A percentile compares a stretch with the other conserved stretches of the same genome.
phyloP scores from a whole-genome alignment of 1,284 basidiomycete genomes.

The Trametes polyzona region DNA sequence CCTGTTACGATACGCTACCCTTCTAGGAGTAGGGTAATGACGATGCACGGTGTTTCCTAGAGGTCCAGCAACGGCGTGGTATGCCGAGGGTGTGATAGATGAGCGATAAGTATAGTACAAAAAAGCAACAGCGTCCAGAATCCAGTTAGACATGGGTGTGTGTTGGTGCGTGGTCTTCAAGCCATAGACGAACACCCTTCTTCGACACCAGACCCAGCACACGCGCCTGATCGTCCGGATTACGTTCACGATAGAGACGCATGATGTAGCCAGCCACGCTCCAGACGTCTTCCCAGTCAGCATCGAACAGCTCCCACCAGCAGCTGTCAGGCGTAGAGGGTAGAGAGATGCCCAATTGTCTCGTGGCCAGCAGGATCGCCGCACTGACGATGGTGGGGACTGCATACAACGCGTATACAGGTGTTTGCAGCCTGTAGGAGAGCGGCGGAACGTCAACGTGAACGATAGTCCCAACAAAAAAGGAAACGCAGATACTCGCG shows the following conservation, averaged over 20 bases:
- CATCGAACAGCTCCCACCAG: slow-evolving; percentile 92
- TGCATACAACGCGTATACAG: slow-evolving; percentile 86
- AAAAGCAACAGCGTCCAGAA: not conserved
- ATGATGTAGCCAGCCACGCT: slow-evolving; percentile 79
- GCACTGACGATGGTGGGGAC: slow-evolving; percentile 89
- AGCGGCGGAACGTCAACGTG: slow-evolving; percentile 18
- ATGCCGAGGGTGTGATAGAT: not conserved
- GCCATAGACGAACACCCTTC: slow-evolving; percentile 73
- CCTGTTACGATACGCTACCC: slow-evolving; percentile 21
- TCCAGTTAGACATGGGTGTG: not conserved
- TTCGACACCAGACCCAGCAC: slow-evolving; percentile 64
- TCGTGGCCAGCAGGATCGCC: slow-evolving; percentile 77
- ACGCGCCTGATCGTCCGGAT: slow-evolving; percentile 42
- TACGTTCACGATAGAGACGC: slow-evolving; percentile 67
- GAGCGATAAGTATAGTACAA: not conserved
- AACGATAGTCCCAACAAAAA: slow-evolving; percentile 15
- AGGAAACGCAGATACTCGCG: slow-evolving; percentile 54
- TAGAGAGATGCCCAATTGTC: slow-evolving; percentile 71
- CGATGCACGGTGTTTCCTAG: slow-evolving; percentile 16
- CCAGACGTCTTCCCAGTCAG: slow-evolving; percentile 84
- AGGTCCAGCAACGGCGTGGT: not conserved
- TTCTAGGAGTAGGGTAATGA: slow-evolving; percentile 24
- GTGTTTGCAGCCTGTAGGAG: slow-evolving; percentile 78
- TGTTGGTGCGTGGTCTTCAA: slow-evolving; percentile 49
- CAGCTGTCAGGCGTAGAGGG: slow-evolving; percentile 67